These are phyloP conservation scores for Pythium coloratum DNA, from an alignment of 352 stramenopile genomes.

Conservation along the genomic window DNA sequence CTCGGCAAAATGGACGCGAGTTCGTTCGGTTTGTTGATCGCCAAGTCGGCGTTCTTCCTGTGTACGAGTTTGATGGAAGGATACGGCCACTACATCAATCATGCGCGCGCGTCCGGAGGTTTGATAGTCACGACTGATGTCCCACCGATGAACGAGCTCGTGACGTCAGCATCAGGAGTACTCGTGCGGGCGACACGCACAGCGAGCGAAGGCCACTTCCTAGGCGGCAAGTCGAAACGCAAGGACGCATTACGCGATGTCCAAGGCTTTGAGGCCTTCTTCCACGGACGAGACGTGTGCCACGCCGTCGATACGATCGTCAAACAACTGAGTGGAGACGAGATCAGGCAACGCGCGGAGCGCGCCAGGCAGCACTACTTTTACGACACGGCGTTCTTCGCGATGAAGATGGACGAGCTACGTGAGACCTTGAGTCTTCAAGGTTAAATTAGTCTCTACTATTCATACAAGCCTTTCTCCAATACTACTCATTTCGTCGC, in stretches of 20 bases:
- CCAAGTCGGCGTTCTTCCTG: slow-evolving; percentile 47
- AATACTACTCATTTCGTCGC: not conserved
- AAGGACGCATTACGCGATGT: slow-evolving; percentile 35
- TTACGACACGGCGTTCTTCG: slow-evolving; percentile 62
- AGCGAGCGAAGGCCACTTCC: slow-evolving; percentile 35
- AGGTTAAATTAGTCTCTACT: not conserved
- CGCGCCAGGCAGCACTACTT: slow-evolving; percentile 46
- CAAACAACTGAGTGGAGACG: too few relatives aligned
- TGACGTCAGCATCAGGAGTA: slow-evolving; percentile 40
- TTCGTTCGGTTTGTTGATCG: slow-evolving; percentile 47
- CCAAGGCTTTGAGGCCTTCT: slow-evolving; percentile 13
- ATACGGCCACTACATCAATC: slow-evolving; percentile 64
- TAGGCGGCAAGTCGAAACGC: slow-evolving; percentile 40
- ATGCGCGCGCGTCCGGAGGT: slow-evolving; percentile 40
- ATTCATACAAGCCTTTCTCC: too few relatives aligned
- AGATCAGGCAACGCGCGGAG: too few relatives aligned
- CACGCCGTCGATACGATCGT: too few relatives aligned
- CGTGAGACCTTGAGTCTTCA: not conserved
- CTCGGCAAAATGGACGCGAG: slow-evolving; percentile 26
- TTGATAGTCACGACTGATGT: slow-evolving; percentile 47
- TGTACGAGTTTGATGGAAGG: slow-evolving; percentile 55
- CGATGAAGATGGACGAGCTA: slow-evolving; percentile 48
- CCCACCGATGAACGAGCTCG: slow-evolving; percentile 59
- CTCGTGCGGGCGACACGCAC: slow-evolving; percentile 33
- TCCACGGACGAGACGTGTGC: too few relatives aligned